Percentiles rank a stretch among this genome's conserved stretches.
Evolutionary conservation across 768 basidiomycete genomes (phyloP).

Genomic region (Omphalotus guepiniiformis): DNA sequence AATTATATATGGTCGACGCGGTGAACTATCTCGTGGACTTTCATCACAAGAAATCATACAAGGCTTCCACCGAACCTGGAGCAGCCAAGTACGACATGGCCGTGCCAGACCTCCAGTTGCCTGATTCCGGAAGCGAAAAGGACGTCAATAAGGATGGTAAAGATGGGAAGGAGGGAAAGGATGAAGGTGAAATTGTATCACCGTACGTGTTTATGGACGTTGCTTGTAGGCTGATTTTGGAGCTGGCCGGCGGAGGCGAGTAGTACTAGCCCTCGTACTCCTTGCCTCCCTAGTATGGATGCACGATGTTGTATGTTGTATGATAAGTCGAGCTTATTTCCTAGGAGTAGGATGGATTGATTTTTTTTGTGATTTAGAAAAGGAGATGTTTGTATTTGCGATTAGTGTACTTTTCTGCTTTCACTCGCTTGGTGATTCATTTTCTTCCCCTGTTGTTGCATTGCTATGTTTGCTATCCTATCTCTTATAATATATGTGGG

Average conservation of each 20-base stretch:
- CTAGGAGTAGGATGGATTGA: too few relatives aligned
- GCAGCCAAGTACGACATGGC: slow-evolving; percentile 69
- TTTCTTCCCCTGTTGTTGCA: too few relatives aligned
- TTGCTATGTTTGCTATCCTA: too few relatives aligned
- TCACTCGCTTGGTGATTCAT: too few relatives aligned
- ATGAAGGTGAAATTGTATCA: slow-evolving; percentile 69
- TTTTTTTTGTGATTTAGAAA: too few relatives aligned
- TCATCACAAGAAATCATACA: slow-evolving; percentile 94
- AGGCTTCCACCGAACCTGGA: slow-evolving; percentile 60
- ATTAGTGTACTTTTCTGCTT: too few relatives aligned
- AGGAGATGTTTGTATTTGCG: too few relatives aligned
- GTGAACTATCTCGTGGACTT: slow-evolving; percentile 98
- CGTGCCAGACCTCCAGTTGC: slow-evolving; percentile 17
- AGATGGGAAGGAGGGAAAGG: slow-evolving; percentile 19
- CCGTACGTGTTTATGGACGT: slow-evolving; percentile 98
- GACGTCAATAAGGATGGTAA: slow-evolving; percentile 31
- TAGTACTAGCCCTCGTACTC: neutral
- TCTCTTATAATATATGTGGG: too few relatives aligned
- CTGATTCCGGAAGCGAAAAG: slow-evolving; percentile 37
- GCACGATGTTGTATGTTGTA: too few relatives aligned
- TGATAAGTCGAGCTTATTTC: too few relatives aligned
- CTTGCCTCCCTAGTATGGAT: too few relatives aligned
- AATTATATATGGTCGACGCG: slow-evolving; percentile 93
- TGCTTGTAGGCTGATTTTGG: slow-evolving; percentile 88
- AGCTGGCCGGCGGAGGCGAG: slow-evolving; percentile 65